phyloP scores from a whole-genome alignment of 208 protist species.

The Herpetomonas tarakana region DNA sequence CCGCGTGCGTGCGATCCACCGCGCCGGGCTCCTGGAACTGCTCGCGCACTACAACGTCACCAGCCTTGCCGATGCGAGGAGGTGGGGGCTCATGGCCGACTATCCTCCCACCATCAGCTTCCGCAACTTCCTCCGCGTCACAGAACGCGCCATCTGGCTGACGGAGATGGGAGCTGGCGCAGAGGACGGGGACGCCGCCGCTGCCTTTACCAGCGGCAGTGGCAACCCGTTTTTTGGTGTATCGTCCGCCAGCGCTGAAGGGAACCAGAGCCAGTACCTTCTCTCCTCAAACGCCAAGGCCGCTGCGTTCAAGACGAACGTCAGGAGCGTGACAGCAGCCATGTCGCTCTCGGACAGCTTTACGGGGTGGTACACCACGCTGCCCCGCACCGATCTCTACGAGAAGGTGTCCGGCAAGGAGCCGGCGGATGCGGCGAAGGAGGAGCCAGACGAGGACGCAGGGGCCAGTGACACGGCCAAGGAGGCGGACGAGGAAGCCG shows the following conservation, averaged over 20 bases:
- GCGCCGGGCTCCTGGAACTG: conserved; percentile 20
- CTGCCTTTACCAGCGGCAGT: neutral
- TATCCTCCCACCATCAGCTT: conserved; percentile 63
- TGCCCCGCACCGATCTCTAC: neutral
- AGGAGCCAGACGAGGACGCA: conserved; percentile 1
- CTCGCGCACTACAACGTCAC: conserved; percentile 38
- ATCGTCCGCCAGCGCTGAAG: neutral
- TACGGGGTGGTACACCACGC: neutral
- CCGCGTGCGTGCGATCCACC: conserved; percentile 32
- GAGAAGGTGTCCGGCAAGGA: conserved; percentile 1
- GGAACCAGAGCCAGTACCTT: neutral
- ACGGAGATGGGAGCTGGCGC: conserved; percentile 10
- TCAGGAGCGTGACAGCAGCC: neutral
- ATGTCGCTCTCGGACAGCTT: neutral
- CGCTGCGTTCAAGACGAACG: neutral
- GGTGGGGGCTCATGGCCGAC: conserved; percentile 4
- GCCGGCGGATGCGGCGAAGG: conserved; percentile 10
- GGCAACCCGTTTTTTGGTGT: neutral
- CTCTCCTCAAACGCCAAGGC: neutral
- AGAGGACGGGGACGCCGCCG: neutral
- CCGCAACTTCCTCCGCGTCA: conserved; percentile 63
- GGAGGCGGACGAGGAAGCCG: conserved; percentile 13
- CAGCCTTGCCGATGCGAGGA: conserved; percentile 1
- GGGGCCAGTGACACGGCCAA: neutral
- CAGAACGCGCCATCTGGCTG: conserved; percentile 60